Evolutionary conservation across 371 early-diverging fungal species (phyloP).

Genomic region (Mucor sp.): DNA sequence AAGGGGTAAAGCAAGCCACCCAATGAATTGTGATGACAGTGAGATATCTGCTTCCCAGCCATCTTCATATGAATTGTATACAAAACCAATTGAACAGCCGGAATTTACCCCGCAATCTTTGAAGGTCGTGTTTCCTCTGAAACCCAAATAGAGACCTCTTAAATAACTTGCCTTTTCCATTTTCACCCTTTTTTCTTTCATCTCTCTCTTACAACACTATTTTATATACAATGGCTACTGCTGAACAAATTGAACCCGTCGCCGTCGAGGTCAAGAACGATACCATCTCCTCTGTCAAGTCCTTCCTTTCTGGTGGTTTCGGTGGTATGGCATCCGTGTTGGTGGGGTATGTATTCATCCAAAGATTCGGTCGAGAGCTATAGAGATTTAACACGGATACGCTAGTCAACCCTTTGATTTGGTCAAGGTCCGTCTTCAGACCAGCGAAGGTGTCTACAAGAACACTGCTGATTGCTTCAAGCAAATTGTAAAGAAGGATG

Average conservation of each 20-base stretch:
- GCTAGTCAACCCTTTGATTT: constrained; percentile 81
- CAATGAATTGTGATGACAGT: constrained; percentile 4
- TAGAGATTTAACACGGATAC: not conserved
- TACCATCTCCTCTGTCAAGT: constrained; percentile 69
- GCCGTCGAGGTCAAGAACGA: constrained; percentile 15
- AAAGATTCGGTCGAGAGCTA: not conserved
- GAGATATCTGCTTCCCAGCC: not conserved
- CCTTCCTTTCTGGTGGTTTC: constrained; percentile 94
- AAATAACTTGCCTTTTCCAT: constrained; percentile 1
- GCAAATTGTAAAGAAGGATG: constrained; percentile 88
- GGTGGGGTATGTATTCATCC: constrained; percentile 53
- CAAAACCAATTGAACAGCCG: not conserved
- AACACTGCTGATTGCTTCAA: constrained; percentile 89
- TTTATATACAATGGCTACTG: constrained; percentile 8
- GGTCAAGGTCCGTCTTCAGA: constrained; percentile 94
- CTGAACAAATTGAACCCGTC: constrained; percentile 13
- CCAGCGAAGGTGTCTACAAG: constrained; percentile 79
- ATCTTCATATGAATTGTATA: not conserved
- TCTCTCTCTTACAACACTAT: not conserved
- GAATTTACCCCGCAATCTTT: not conserved
- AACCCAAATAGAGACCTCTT: constrained; percentile 4
- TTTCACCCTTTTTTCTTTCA: not conserved
- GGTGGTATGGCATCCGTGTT: constrained; percentile 84
- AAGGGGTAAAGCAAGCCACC: constrained; percentile 1
- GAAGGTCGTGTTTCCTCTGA: constrained; percentile 1